Evolutionary conservation across 2,329 filamentous ascomycete genomes (phyloP).

Genomic region (Phyllosticta capitalensis): DNA sequence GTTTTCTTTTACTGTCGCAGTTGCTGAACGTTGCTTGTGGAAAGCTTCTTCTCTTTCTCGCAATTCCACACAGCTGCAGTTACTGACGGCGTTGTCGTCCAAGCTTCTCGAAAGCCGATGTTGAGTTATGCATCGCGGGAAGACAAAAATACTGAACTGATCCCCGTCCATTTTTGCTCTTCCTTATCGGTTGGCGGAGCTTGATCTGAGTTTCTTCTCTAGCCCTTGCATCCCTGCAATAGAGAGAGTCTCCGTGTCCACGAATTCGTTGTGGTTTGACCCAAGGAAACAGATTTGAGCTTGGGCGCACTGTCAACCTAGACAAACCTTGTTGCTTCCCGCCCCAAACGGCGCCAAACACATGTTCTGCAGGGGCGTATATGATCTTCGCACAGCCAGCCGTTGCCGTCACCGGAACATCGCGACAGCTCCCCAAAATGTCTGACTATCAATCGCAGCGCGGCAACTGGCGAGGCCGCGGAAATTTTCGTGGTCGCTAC

Average conservation of each 20-base stretch:
- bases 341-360: neutral
- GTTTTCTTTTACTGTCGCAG: no score
- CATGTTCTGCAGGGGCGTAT: neutral
- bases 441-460: neutral
- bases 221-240: neutral
- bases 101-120: no score
- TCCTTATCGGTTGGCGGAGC: neutral
- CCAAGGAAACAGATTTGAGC: neutral
- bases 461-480: conserved; percentile 20
- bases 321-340: neutral
- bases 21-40: no score
- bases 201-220: neutral
- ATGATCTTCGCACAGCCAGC: neutral
- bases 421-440: neutral
- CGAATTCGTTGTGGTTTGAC: neutral
- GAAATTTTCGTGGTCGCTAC: conserved; percentile 11
- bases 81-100: no score
- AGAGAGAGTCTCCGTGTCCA: neutral
- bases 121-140: no score
- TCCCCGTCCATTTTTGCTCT: neutral
- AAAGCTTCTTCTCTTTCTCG: no score
- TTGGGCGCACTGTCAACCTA: neutral
- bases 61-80: no score
- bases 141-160: neutral
- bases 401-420: neutral